Conservation (phyloP, 116 monocot species). For the Phalaenopsis hybrid region DNA sequence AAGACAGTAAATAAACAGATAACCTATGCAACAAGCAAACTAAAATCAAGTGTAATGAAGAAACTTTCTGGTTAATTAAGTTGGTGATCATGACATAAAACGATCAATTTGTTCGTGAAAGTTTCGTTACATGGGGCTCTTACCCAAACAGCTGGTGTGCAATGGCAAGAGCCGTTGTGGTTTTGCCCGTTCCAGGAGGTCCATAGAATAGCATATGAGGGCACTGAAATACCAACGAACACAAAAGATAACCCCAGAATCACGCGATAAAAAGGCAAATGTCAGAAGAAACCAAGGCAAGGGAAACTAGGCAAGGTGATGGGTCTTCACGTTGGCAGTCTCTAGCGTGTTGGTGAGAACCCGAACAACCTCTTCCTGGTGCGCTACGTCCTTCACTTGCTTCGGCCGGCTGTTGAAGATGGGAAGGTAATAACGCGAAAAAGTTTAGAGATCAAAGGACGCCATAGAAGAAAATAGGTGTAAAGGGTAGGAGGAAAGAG, state of each 20-base stretch:
- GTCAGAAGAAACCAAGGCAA: not conserved
- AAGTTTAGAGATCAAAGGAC: not conserved
- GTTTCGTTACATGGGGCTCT: not conserved
- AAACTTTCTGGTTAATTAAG: not conserved
- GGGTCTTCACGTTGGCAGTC: constrained; percentile 53
- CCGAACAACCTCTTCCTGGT: constrained; percentile 96
- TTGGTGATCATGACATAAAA: not conserved
- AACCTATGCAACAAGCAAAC: not conserved
- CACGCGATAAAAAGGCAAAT: not conserved
- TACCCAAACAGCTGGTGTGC: constrained; percentile 89
- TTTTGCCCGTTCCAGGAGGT: constrained; percentile 96
- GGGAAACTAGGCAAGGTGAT: not conserved
- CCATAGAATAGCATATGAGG: constrained; percentile 99
- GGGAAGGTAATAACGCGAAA: constrained; percentile 2
- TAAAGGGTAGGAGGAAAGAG: not conserved
- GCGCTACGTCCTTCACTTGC: constrained; percentile 93
- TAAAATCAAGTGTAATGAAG: not conserved
- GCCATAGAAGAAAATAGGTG: not conserved
- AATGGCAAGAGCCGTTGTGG: constrained; percentile 90
- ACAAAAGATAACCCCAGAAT: not conserved
- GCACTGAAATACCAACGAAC: constrained; percentile 29
- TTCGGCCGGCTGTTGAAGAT: constrained; percentile 66
- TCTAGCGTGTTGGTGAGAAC: constrained; percentile 96
- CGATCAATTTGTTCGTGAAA: not conserved
- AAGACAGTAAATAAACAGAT: not conserved